phyloP scores from a whole-genome alignment of 2,329 filamentous ascomycete genomes.

The Zasmidium angulare region DNA sequence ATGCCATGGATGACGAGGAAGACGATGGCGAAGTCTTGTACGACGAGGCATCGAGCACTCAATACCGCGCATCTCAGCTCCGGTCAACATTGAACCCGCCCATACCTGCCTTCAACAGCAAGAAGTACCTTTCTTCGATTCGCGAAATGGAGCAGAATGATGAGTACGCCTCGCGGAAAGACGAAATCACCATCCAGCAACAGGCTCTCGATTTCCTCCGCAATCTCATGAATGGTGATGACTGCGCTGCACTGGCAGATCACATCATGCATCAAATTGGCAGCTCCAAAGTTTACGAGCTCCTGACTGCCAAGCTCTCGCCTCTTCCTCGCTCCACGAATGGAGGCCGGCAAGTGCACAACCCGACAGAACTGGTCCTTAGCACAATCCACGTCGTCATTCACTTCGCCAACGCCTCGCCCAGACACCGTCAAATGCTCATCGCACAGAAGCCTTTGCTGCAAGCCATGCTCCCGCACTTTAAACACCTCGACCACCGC shows the following conservation, averaged over 20 bases:
- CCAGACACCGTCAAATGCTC: constrained; percentile 74
- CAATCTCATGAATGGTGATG: constrained; percentile 75
- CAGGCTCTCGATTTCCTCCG: constrained; percentile 86
- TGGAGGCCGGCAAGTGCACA: constrained; percentile 40
- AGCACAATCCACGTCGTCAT: constrained; percentile 80
- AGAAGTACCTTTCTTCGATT: constrained; percentile 30
- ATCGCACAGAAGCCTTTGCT: constrained; percentile 76
- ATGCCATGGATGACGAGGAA: constrained; percentile 31
- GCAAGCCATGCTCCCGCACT: constrained; percentile 69
- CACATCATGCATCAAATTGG: constrained; percentile 75
- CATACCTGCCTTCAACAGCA: constrained; percentile 26
- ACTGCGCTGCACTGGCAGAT: constrained; percentile 72
- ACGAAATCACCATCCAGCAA: constrained; percentile 84
- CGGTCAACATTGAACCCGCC: constrained; percentile 34
- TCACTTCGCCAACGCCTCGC: constrained; percentile 80
- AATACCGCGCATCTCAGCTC: constrained; percentile 36
- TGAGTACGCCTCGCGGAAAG: constrained; percentile 67
- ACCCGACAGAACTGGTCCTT: constrained; percentile 65
- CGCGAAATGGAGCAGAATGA: constrained; percentile 57
- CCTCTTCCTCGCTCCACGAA: constrained; percentile 31
- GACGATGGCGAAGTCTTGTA: constrained; percentile 48
- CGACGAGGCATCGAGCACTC: constrained; percentile 39
- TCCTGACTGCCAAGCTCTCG: constrained; percentile 75
- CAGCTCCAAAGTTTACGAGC: constrained; percentile 74
- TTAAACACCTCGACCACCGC: constrained; percentile 68